Base-by-base conservation (phyloP, 1,284 basidiomycete species). In the Malassezia nana region DNA sequence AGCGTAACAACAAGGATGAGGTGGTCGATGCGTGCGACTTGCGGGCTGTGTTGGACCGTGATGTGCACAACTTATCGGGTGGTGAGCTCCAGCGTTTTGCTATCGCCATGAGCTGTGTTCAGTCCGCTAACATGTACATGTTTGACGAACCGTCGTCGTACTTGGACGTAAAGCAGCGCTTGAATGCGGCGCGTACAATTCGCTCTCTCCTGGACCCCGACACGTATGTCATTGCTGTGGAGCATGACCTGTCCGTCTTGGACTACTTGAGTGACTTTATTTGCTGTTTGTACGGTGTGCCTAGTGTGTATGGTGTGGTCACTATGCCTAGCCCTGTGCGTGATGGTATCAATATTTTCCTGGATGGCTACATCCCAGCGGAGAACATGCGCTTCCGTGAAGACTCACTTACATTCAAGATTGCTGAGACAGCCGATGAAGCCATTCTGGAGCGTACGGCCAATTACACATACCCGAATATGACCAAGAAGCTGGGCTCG, bases 311-410 rank as follows among this genome's bases (percentile, higher is more conserved):
- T 55, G 71, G 71, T 60, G 71, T 74, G 46, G 71, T 74, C 10
- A 74, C 71, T 0, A 63, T 72, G 25, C 69, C 71, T 18, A 64
- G 63, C 29, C 69, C 71, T 25, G 69, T 72, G 13, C 67, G 71
- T 30, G 71, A 74, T 50, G 70, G 68, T 50, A 74, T 74, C 67
- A 74, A 74, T 58, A 74, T 74, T 46, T 74, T 74, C 60, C 57
- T 74, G 13, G 71, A 74, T 31, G 71, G 71, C n/a, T 72, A 62
- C 52, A 72, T 74, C 32, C 71, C 71, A 13, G 61, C 71, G 9
- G 71, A 74, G 50, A 74, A 74, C 62, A 72, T 74, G 69, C 69
- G 71, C 39, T 74, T 74, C 69, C 63, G 71, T 43, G 62, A 72
- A 20, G 71, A 74, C 32, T 69, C 68, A 39, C 63, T 74, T 6